phyloP scores from a whole-genome alignment of 2,329 filamentous ascomycete species.

The Aspergillus sp. region DNA sequence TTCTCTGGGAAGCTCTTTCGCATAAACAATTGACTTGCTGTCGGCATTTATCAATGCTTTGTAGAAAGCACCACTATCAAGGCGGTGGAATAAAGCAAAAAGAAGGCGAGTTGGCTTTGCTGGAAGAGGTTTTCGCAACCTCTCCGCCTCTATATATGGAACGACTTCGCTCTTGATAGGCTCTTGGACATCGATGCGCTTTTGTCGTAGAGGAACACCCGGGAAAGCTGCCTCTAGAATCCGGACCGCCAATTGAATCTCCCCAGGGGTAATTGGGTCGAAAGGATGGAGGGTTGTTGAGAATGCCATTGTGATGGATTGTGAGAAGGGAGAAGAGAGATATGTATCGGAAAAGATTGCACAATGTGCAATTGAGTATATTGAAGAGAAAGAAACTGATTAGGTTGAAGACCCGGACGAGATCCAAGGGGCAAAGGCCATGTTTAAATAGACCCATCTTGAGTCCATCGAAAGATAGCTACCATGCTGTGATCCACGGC shows the following conservation, averaged over 20 bases:
- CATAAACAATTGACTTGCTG: constrained; percentile 27
- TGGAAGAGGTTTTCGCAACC: constrained; percentile 45
- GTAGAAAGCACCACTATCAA: constrained; percentile 39
- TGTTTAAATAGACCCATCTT: too few species aligned
- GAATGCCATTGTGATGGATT: neutral
- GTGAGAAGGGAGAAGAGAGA: too few species aligned
- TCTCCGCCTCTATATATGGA: constrained; percentile 60
- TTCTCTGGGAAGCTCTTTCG: constrained; percentile 41
- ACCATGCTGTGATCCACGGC: too few species aligned
- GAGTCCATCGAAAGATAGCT: too few species aligned
- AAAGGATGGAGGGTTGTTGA: constrained; percentile 25
- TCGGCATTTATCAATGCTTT: constrained; percentile 38
- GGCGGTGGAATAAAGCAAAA: constrained; percentile 48
- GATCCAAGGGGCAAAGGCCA: too few species aligned
- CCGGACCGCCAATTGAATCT: constrained; percentile 32
- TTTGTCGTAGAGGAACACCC: constrained; percentile 47
- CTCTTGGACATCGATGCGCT: constrained; percentile 63
- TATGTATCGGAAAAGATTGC: neutral
- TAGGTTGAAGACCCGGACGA: too few species aligned
- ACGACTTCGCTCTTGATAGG: constrained; percentile 56
- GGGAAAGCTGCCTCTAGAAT: constrained; percentile 33
- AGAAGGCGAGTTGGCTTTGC: constrained; percentile 47
- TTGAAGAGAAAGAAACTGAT: too few species aligned
- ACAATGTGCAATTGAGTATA: too few species aligned
- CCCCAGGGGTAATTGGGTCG: constrained; percentile 32